phyloP scores from a whole-genome alignment of 2,329 filamentous ascomycete species.

The Diaporthe sp. region DNA sequence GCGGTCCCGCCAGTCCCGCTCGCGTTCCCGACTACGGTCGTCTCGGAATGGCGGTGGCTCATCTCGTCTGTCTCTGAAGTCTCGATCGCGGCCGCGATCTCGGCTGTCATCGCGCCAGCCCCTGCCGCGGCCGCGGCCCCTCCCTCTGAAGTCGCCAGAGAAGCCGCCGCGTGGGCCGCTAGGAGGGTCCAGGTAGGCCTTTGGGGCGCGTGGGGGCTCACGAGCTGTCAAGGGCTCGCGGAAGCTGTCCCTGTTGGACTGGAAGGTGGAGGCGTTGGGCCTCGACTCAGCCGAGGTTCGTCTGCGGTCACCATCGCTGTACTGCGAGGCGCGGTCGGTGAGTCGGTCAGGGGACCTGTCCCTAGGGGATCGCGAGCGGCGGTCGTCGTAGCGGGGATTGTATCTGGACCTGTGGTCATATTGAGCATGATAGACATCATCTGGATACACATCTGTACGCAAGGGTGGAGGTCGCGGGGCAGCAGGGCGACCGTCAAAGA shows the following conservation, averaged over 20 bases:
- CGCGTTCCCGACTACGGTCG: slow-evolving; percentile 68
- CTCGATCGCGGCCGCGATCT: slow-evolving; percentile 69
- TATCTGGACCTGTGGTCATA: slow-evolving; percentile 61
- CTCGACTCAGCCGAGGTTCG: slow-evolving; percentile 71
- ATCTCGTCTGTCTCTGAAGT: slow-evolving; percentile 67
- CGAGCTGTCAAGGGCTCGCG: slow-evolving; percentile 65
- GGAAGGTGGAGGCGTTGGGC: slow-evolving; percentile 68
- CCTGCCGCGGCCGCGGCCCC: slow-evolving; percentile 65
- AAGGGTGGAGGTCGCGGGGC: slow-evolving; percentile 32
- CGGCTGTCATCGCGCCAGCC: slow-evolving; percentile 71
- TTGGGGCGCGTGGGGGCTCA: slow-evolving; percentile 84
- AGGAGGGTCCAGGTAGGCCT: slow-evolving; percentile 78
- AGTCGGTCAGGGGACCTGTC: slow-evolving; percentile 78
- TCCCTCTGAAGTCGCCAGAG: slow-evolving; percentile 71
- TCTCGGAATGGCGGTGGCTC: slow-evolving; percentile 62
- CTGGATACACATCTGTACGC: slow-evolving; percentile 32
- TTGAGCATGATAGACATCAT: slow-evolving; percentile 41
- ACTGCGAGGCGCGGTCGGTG: slow-evolving; percentile 62
- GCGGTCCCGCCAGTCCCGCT: slow-evolving; percentile 62
- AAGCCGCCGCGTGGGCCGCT: slow-evolving; percentile 76
- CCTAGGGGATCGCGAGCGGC: slow-evolving; percentile 72
- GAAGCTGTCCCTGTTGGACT: slow-evolving; percentile 67
- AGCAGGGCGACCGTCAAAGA: slow-evolving; percentile 29
- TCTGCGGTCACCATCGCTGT: slow-evolving; percentile 74
- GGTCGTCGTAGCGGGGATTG: slow-evolving; percentile 70